Evolutionary conservation across 768 basidiomycete genomes (phyloP).

Genomic region (Favolaschia claudopus): DNA sequence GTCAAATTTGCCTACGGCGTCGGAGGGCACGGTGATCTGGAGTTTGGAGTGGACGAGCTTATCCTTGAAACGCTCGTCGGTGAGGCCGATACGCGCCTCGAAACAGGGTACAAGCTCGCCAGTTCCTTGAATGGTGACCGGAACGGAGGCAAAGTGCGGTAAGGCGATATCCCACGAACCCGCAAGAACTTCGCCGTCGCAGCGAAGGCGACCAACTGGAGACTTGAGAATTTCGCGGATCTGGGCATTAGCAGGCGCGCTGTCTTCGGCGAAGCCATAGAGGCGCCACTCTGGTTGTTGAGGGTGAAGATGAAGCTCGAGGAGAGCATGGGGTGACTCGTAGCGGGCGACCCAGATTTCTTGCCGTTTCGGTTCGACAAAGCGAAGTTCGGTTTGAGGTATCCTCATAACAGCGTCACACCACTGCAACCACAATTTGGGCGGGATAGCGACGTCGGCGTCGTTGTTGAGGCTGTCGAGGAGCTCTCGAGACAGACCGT

Average conservation of each 20-base stretch:
- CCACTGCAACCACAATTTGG: slow-evolving; percentile 76
- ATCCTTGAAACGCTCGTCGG: slow-evolving; percentile 68
- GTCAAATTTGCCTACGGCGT: slow-evolving; percentile 62
- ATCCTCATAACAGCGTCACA: slow-evolving; percentile 68
- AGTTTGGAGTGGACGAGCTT: slow-evolving; percentile 73
- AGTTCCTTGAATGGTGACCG: slow-evolving; percentile 67
- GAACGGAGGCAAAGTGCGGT: slow-evolving; percentile 62
- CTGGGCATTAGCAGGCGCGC: slow-evolving; percentile 79
- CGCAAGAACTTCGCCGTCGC: slow-evolving; percentile 61
- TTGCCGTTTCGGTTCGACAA: slow-evolving; percentile 86
- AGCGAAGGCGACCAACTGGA: slow-evolving; percentile 80
- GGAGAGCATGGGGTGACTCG: slow-evolving; percentile 69
- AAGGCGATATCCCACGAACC: slow-evolving; percentile 86
- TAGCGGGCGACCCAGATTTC: slow-evolving; percentile 87
- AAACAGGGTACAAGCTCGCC: slow-evolving; percentile 83
- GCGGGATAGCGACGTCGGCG: slow-evolving; percentile 51
- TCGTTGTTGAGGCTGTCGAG: slow-evolving; percentile 59
- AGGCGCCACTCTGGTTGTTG: slow-evolving; percentile 88
- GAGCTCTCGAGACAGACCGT: slow-evolving; percentile 54
- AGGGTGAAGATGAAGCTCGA: slow-evolving; percentile 81
- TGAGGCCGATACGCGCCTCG: slow-evolving; percentile 82
- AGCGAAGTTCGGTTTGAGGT: slow-evolving; percentile 71
- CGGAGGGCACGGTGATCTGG: slow-evolving; percentile 63
- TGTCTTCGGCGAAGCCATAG: slow-evolving; percentile 71
- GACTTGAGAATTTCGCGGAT: slow-evolving; percentile 75